phyloP scores from a whole-genome alignment of 2,329 filamentous ascomycete genomes.

The Xylariales sp. region DNA sequence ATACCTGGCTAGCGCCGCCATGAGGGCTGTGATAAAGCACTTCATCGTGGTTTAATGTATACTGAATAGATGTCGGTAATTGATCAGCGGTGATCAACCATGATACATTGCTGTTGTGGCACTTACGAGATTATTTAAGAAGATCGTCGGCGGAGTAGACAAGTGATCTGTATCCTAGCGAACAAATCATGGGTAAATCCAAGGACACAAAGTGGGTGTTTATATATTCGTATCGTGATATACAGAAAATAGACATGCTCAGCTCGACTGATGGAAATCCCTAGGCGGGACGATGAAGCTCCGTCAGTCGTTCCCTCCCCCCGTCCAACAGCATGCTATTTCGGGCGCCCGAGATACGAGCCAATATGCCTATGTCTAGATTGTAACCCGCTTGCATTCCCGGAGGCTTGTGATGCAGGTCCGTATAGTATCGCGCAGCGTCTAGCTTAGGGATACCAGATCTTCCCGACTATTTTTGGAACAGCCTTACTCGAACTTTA shows the following conservation, averaged over 20 bases:
- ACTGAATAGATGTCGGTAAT: background rate
- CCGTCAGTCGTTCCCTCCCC: constrained; percentile 19
- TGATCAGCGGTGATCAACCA: constrained; percentile 6
- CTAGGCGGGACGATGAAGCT: constrained; percentile 23
- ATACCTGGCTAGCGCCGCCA: constrained; percentile 43
- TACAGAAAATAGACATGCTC: constrained; percentile 1
- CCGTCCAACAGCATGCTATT: constrained; percentile 1
- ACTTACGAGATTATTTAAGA: constrained; percentile 15
- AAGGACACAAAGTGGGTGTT: constrained; percentile 13
- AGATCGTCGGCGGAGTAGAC: constrained; percentile 21
- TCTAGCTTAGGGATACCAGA: constrained; percentile 9
- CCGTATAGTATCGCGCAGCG: constrained; percentile 29
- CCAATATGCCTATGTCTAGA: constrained; percentile 12
- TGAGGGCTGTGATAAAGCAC: constrained; percentile 35
- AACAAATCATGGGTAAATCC: background rate
- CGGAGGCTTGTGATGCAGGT: constrained; percentile 25
- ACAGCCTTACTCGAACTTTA: constrained; percentile 11
- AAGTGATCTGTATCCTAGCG: constrained; percentile 21
- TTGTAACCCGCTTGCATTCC: constrained; percentile 18
- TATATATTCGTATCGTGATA: constrained; percentile 24
- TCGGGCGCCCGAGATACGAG: constrained; percentile 6
- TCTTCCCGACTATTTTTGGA: constrained; percentile 26
- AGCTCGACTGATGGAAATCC: background rate
- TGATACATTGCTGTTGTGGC: background rate
- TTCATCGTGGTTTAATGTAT: constrained; percentile 40